A percentile compares a stretch with the other conserved stretches of the same genome.
Evolutionary conservation across 495 filamentous ascomycete species (phyloP).

Genomic region (Talaromyces borbonicus): DNA sequence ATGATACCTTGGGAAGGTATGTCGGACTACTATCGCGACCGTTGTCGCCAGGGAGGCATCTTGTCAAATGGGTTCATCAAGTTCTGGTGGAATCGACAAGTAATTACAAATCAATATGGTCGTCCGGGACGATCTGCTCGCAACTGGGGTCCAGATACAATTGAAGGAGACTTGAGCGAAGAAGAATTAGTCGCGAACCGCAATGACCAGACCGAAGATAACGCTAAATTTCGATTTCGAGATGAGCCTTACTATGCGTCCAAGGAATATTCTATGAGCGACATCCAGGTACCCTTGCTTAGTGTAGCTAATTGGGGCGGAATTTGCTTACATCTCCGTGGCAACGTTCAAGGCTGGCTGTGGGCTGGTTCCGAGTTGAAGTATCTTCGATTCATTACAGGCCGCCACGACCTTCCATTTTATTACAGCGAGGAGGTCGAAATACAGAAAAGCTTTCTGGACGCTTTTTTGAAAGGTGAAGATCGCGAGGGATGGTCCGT

Average conservation of each 20-base stretch:
- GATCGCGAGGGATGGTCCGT: constrained; percentile 48
- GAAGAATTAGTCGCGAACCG: constrained; percentile 37
- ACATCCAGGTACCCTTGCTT: constrained; percentile 53
- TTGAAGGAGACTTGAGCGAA: constrained; percentile 49
- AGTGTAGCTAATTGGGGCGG: constrained; percentile 59
- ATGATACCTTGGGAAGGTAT: constrained; percentile 65
- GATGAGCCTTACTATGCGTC: constrained; percentile 53
- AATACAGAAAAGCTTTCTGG: constrained; percentile 53
- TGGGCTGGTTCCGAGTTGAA: constrained; percentile 52
- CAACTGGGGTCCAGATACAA: constrained; percentile 42
- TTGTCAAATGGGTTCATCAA: constrained; percentile 51
- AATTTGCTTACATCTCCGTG: constrained; percentile 51
- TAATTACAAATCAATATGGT: constrained; percentile 53
- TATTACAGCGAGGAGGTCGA: constrained; percentile 58
- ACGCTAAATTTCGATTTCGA: constrained; percentile 40
- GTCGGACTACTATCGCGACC: constrained; percentile 56
- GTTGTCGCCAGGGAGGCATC: constrained; percentile 57
- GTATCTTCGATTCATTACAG: constrained; percentile 57
- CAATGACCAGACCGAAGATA: constrained; percentile 51
- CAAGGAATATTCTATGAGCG: constrained; percentile 50
- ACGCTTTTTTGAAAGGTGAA: constrained; percentile 57
- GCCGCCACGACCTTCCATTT: constrained; percentile 62
- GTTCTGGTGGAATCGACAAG: constrained; percentile 57
- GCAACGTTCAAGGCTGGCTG: constrained; percentile 54
- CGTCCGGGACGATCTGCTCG: constrained; percentile 23